Base-by-base conservation (phyloP, 192 early-diverging fungal species). In the Coemansia sp. region DNA sequence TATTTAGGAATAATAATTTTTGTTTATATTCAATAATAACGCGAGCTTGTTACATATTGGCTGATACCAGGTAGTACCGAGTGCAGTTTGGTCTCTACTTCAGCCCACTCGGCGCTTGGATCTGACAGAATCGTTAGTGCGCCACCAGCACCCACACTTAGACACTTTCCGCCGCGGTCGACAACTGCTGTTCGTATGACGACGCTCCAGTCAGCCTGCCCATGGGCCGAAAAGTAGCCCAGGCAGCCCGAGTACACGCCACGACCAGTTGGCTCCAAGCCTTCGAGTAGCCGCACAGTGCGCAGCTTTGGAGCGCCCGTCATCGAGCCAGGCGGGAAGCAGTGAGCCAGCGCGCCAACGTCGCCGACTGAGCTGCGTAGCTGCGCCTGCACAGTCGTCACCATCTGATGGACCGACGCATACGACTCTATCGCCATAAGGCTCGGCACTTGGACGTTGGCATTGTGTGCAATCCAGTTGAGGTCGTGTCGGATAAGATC, bases 281-380 rank as follows among this genome's bases (percentile, higher is more conserved):
- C 68, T 41, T 93, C 90, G 31, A 99, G 75, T 5, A 98, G 73
- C 55, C 92, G 88, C 40, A 95, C 85, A 0, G 94, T 93, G 44
- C 97, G 87, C 10, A 89, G 75, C 74, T 99, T 99, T 5, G 97
- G 97, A 0, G 97, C 97, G 8, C 97, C 97, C 0, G 97, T 99
- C 96, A 99, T 98, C 0, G 95, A 97, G 0, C 95, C 95, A 0
- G 97, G 97, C 24, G 97, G 97, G 63, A 98, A 98, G 50, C 92
- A 92, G 12, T 87, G 85, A 41, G 83, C 85, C 16, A 97, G 71
- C 2, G 91, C 92, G 33, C 90, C 88, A 0, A 95, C 89, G 33
- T 81, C 82, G 52, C 89, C 90, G 1, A 95, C 74, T 8, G 34
- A 40, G 2, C 22, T 9, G 12, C 84, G 74, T 34, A 97, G 72